Evolutionary conservation across 2,329 filamentous ascomycete species (phyloP).

Genomic region (Neopestalotiopsis clavispora): DNA sequence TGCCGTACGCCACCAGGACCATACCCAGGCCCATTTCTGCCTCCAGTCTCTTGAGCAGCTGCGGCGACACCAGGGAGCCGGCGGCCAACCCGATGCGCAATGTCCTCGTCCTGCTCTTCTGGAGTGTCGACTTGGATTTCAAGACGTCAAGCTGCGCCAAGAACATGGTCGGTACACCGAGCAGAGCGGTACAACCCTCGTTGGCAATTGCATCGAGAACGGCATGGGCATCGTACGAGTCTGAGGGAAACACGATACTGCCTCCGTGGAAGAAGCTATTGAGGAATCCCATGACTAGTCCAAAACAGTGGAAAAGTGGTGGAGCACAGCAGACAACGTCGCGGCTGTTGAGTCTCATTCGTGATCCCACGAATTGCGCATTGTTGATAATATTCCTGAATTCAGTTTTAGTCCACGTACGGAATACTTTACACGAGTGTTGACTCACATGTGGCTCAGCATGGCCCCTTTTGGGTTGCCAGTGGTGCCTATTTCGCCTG

Average conservation of each 20-base stretch:
- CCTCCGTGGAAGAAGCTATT: conserved; percentile 67
- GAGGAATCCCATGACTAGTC: conserved; percentile 73
- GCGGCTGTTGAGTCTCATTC: conserved; percentile 65
- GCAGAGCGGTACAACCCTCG: conserved; percentile 57
- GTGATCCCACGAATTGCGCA: conserved; percentile 67
- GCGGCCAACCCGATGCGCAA: conserved; percentile 72
- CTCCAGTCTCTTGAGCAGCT: conserved; percentile 67
- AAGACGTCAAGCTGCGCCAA: conserved; percentile 67
- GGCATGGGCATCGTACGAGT: conserved; percentile 66
- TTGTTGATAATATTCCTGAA: conserved; percentile 64
- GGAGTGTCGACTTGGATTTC: conserved; percentile 30
- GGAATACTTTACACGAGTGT: background rate
- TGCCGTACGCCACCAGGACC: conserved; percentile 73
- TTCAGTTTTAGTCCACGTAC: background rate
- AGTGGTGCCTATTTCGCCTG: background rate
- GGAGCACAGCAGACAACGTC: conserved; percentile 70
- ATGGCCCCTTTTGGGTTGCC: background rate
- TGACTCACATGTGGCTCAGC: background rate
- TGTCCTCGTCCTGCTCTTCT: conserved; percentile 34
- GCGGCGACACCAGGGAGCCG: conserved; percentile 65
- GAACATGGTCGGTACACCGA: conserved; percentile 71
- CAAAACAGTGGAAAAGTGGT: conserved; percentile 73
- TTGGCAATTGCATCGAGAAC: conserved; percentile 60
- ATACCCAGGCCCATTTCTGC: conserved; percentile 66
- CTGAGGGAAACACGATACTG: conserved; percentile 69